These are phyloP conservation scores for Exophiala sp. DNA, from an alignment of 2,329 filamentous ascomycete species.

Conservation along the genomic window DNA sequence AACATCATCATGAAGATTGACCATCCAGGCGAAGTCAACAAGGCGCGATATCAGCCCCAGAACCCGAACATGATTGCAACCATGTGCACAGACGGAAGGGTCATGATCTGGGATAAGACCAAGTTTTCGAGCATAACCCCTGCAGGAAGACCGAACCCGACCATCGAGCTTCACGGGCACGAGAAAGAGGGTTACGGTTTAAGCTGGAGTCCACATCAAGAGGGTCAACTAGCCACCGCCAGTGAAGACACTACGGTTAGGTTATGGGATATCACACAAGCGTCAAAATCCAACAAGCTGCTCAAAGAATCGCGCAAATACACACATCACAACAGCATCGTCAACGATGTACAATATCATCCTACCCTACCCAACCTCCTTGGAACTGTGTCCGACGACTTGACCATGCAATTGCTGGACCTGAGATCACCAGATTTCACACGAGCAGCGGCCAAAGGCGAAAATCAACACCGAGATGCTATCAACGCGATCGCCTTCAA, in stretches of 20 bases:
- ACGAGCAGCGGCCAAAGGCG: slow-evolving; percentile 61
- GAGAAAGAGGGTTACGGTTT: slow-evolving; percentile 86
- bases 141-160: slow-evolving; percentile 69
- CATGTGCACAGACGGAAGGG: slow-evolving; percentile 78
- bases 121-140: slow-evolving; percentile 77
- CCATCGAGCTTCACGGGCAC: slow-evolving; percentile 83
- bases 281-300: slow-evolving; percentile 65
- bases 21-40: slow-evolving; percentile 96
- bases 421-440: slow-evolving; percentile 66
- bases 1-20: slow-evolving; percentile 93
- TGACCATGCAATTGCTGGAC: slow-evolving; percentile 89
- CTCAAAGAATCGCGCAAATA: slow-evolving; percentile 72
- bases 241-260: slow-evolving; percentile 90
- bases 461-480: slow-evolving; percentile 78
- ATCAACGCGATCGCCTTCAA: slow-evolving; percentile 97
- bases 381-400: slow-evolving; percentile 90
- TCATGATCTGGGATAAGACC: slow-evolving; percentile 92
- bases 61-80: slow-evolving; percentile 97
- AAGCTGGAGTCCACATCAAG: slow-evolving; percentile 82
- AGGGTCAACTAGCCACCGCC: slow-evolving; percentile 80
- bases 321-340: slow-evolving; percentile 82
- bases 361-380: slow-evolving; percentile 80
- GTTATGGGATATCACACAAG: slow-evolving; percentile 83
- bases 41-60: slow-evolving; percentile 94
- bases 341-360: slow-evolving; percentile 97